Evolutionary conservation across 129 eudicot genomes (phyloP).

Genomic region (Lactuca saligna): DNA sequence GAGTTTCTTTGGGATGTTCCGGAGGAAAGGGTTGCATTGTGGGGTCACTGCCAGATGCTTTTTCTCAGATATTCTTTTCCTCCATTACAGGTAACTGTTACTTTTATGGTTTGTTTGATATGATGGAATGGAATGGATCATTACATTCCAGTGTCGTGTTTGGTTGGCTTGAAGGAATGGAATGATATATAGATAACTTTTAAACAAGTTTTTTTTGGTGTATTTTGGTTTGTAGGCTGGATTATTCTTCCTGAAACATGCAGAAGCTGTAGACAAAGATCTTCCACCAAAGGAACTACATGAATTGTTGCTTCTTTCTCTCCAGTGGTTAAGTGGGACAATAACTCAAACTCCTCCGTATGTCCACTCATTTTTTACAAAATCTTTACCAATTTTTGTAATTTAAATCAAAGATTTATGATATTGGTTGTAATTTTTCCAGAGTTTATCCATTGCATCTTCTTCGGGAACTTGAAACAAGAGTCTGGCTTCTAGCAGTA

Average conservation of each 20-base stretch:
- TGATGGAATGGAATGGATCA: neutral
- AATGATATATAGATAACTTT: no score
- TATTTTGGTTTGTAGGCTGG: conserved; percentile 81
- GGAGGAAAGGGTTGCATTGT: conserved; percentile 92
- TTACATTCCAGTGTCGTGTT: no score
- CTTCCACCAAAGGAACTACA: conserved; percentile 90
- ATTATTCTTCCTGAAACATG: conserved; percentile 85
- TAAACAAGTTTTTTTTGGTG: neutral
- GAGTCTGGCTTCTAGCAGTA: conserved; percentile 98
- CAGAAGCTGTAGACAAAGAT: conserved; percentile 93
- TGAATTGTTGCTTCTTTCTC: conserved; percentile 79
- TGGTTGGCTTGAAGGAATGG: neutral
- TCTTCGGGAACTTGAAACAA: conserved; percentile 90
- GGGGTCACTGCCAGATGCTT: conserved; percentile 96
- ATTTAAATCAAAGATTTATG: neutral
- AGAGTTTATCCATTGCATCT: conserved; percentile 86
- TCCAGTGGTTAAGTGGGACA: conserved; percentile 96
- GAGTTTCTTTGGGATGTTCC: conserved; percentile 99
- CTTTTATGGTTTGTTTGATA: neutral
- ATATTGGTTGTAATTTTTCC: neutral
- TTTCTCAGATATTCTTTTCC: conserved; percentile 86
- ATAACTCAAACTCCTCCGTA: conserved; percentile 85
- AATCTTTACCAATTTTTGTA: neutral
- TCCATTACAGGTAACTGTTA: conserved; percentile 66
- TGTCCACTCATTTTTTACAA: conserved; percentile 22